Percentiles rank a stretch among this genome's conserved stretches.
phyloP scores from a whole-genome alignment of 345 rosid genomes.

The Salix arbutifolia region DNA sequence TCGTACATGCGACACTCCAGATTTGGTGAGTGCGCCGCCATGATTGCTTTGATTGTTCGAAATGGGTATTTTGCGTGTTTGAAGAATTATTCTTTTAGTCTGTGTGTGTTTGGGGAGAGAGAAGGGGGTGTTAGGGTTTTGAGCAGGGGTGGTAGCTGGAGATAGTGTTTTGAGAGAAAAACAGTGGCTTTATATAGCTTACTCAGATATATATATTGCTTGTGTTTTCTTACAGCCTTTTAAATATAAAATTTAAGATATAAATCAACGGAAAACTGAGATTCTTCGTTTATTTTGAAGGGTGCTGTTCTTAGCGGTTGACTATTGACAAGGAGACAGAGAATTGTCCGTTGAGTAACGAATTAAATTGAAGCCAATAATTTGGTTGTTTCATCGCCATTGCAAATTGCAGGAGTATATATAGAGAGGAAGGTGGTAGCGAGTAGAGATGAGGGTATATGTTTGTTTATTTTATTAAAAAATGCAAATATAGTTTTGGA shows the following conservation, averaged over 20 bases:
- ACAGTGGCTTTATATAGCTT: background rate
- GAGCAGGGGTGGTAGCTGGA: background rate
- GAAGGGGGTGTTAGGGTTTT: background rate
- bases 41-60: slow-evolving; percentile 1
- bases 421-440: too few relatives aligned
- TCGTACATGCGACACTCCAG: slow-evolving; percentile 98
- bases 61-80: background rate
- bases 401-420: too few relatives aligned
- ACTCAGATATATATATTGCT: background rate
- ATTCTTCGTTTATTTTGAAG: background rate
- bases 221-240: background rate
- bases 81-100: background rate
- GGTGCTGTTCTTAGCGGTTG: background rate
- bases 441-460: too few relatives aligned
- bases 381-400: too few relatives aligned
- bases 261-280: background rate
- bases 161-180: background rate
- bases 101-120: background rate
- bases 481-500: too few relatives aligned
- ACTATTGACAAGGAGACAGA: background rate
- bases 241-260: background rate
- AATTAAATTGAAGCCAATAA: too few relatives aligned
- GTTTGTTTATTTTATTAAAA: too few relatives aligned
- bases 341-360: background rate
- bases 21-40: slow-evolving; percentile 61